Conservation (phyloP, 148 eudicot species). For the Rhododendron simsii region DNA sequence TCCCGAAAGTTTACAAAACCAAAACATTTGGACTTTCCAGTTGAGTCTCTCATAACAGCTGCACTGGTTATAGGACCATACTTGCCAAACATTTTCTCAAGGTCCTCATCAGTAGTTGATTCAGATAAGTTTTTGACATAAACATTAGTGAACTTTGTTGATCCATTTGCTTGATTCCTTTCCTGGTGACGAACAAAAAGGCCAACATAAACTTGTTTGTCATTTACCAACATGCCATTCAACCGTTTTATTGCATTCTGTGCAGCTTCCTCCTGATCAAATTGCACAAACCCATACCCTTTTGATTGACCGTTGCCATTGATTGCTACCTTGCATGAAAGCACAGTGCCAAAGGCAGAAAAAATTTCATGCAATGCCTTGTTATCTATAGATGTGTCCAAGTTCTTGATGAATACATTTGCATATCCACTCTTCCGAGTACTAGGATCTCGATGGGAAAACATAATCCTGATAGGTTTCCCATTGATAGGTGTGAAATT, state of each 20-base stretch:
- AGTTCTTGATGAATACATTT: neutral
- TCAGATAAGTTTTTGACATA: slow-evolving; percentile 57
- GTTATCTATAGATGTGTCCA: neutral
- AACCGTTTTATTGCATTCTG: slow-evolving; percentile 41
- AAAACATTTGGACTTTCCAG: slow-evolving; percentile 52
- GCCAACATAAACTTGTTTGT: slow-evolving; percentile 55
- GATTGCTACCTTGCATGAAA: neutral
- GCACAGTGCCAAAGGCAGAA: neutral
- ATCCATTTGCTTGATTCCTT: slow-evolving; percentile 25
- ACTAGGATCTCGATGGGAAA: neutral
- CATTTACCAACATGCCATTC: slow-evolving; percentile 64
- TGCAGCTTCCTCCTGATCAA: slow-evolving; percentile 18
- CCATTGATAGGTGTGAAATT: slow-evolving; percentile 14
- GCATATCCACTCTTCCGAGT: neutral
- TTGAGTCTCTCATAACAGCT: slow-evolving; percentile 51
- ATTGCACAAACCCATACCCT: neutral
- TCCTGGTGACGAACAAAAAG: slow-evolving; percentile 44
- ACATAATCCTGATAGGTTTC: neutral
- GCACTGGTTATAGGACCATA: slow-evolving; percentile 61
- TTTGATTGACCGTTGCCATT: neutral
- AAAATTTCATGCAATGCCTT: neutral
- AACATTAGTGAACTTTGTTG: slow-evolving; percentile 53
- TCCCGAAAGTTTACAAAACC: slow-evolving; percentile 60
- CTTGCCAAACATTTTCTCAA: slow-evolving; percentile 30
- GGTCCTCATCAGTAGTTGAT: slow-evolving; percentile 36